phyloP scores from a whole-genome alignment of 352 stramenopile species.

The Phytopythium cucurbitacearum region DNA sequence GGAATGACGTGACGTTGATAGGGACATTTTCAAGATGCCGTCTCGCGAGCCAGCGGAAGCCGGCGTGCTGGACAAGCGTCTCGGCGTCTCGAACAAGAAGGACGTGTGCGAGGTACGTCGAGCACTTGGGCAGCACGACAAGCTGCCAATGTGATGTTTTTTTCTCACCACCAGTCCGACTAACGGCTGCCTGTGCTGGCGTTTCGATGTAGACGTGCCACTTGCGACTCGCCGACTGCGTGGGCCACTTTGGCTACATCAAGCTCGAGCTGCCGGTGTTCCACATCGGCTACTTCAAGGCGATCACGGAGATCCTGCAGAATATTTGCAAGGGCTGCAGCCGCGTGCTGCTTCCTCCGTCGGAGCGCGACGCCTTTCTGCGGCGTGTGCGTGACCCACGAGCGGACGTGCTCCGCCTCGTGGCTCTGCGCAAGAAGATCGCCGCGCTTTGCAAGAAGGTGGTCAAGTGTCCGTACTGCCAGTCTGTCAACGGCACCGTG shows the following conservation, averaged over 20 bases:
- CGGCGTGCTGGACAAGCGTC: conserved; percentile 95
- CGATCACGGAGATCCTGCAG: conserved; percentile 96
- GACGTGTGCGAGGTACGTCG: conserved; percentile 91
- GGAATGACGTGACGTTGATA: conserved; percentile 18
- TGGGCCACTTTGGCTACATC: conserved; percentile 99
- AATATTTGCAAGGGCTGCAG: conserved; percentile 98
- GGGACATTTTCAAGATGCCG: conserved; percentile 97
- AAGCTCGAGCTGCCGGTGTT: conserved; percentile 97
- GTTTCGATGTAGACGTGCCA: conserved; percentile 48
- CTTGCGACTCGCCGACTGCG: conserved; percentile 94
- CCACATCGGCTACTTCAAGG: conserved; percentile 99
- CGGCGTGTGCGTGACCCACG: conserved; percentile 84
- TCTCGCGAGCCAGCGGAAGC: conserved; percentile 88
- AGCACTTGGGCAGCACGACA: not conserved
- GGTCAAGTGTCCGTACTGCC: conserved; percentile 94
- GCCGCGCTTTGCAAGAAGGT: conserved; percentile 97
- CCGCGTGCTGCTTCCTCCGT: conserved; percentile 90
- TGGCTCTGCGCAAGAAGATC: conserved; percentile 92
- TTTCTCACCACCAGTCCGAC: not conserved
- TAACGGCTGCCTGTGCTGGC: not conserved
- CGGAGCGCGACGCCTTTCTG: conserved; percentile 87
- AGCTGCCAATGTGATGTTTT: not conserved
- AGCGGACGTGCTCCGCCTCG: conserved; percentile 72
- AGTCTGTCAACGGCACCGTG: conserved; percentile 95
- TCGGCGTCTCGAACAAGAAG: conserved; percentile 98